These are phyloP conservation scores for Chlorella sorokiniana DNA, from an alignment of 139 green algal species.

Conservation along the genomic window DNA sequence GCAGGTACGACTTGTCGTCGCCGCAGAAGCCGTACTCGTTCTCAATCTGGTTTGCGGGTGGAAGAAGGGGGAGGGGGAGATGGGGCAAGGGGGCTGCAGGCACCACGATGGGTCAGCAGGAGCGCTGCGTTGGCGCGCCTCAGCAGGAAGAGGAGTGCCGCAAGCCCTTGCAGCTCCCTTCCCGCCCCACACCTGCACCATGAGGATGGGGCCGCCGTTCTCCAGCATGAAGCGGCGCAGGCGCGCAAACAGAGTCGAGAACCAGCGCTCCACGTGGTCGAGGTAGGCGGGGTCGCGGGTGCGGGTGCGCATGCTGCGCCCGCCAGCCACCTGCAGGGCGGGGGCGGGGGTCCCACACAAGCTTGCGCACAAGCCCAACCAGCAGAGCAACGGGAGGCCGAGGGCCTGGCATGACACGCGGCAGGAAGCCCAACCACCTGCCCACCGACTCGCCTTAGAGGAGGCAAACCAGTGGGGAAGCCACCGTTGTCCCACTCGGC, in stretches of 20 bases:
- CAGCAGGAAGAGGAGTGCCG: background rate
- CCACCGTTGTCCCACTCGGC: conserved; percentile 68
- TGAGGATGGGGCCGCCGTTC: conserved; percentile 59
- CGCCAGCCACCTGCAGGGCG: conserved; percentile 33
- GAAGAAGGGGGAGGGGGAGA: background rate
- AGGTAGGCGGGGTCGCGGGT: conserved; percentile 52
- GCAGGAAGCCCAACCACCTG: background rate
- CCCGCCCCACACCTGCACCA: conserved; percentile 53
- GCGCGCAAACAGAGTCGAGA: conserved; percentile 45
- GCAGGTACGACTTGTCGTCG: conserved; percentile 50
- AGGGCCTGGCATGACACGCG: background rate
- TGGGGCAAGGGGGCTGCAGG: background rate
- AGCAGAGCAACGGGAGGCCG: background rate
- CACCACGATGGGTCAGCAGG: background rate
- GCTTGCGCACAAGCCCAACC: background rate
- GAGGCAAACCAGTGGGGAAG: conserved; percentile 65
- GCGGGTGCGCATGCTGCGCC: conserved; percentile 50
- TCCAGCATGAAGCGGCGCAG: conserved; percentile 39
- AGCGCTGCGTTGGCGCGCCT: background rate
- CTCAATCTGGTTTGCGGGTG: conserved; percentile 59
- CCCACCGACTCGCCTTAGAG: conserved; percentile 17
- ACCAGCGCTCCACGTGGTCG: conserved; percentile 58
- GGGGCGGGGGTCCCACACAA: background rate
- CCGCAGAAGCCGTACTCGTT: conserved; percentile 71
- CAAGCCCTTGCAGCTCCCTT: background rate